Conservation (phyloP, 148 eudicot genomes). For the Polygonum aviculare region DNA sequence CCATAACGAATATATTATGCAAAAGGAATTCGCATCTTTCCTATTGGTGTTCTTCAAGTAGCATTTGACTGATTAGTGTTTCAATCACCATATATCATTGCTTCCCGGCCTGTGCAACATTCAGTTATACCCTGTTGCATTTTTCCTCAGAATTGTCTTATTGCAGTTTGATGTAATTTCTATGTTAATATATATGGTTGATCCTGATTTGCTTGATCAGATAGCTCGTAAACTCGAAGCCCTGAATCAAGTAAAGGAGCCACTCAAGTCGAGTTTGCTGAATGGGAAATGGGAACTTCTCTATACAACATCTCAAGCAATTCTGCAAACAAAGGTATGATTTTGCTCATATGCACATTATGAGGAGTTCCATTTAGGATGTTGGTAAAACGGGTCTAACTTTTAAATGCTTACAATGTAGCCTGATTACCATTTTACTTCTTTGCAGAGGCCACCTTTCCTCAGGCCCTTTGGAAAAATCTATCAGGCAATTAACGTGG, state of each 20-base stretch:
- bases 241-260: constrained; percentile 63
- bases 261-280: constrained; percentile 67
- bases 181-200: not conserved
- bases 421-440: constrained; percentile 12
- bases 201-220: constrained; percentile 25
- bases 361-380: not conserved
- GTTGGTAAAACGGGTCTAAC: not conserved
- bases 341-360: not conserved
- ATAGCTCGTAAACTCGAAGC: constrained; percentile 75
- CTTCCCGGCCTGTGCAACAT: no score
- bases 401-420: not conserved
- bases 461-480: constrained; percentile 49
- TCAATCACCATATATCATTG: no score
- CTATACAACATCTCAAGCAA: constrained; percentile 78
- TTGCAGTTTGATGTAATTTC: not conserved
- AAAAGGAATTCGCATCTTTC: not conserved
- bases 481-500: constrained; percentile 75
- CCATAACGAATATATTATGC: not conserved
- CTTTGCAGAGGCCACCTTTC: constrained; percentile 63
- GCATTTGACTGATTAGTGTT: no score
- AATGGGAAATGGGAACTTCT: constrained; percentile 94
- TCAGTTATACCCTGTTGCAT: no score
- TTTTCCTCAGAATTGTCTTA: not conserved
- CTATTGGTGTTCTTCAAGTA: no score
- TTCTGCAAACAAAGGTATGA: constrained; percentile 56